A percentile compares a stretch with the other conserved stretches of the same genome.
These are phyloP conservation scores for Yamadazyma sp. DNA, from an alignment of 805 yeast genomes.

Conservation along the genomic window DNA sequence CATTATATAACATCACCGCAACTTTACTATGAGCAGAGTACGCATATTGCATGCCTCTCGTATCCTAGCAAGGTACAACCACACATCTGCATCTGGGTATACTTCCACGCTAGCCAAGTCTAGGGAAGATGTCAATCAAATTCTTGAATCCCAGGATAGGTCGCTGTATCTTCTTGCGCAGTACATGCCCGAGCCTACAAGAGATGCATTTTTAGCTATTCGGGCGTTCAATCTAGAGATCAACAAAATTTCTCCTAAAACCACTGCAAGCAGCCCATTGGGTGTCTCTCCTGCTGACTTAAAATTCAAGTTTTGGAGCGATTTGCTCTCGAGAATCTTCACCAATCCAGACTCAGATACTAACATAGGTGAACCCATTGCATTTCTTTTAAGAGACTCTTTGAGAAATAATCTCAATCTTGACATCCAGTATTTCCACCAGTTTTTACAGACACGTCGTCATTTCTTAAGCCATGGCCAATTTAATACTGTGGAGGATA, in stretches of 20 bases:
- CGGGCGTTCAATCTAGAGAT: conserved; percentile 67
- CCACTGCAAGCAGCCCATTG: conserved; percentile 32
- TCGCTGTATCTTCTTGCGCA: conserved; percentile 66
- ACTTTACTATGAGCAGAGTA: too few relatives aligned
- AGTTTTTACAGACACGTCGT: conserved; percentile 58
- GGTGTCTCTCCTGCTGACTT: conserved; percentile 46
- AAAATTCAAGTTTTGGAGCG: conserved; percentile 76
- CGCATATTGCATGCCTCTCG: too few relatives aligned
- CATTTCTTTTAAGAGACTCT: conserved; percentile 55
- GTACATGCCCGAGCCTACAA: conserved; percentile 64
- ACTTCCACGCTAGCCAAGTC: conserved; percentile 20
- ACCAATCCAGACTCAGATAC: conserved; percentile 30
- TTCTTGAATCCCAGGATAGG: conserved; percentile 52
- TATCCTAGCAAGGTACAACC: background rate
- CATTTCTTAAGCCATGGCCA: conserved; percentile 49
- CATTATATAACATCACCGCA: too few relatives aligned
- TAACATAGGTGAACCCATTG: conserved; percentile 62
- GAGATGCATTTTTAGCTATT: conserved; percentile 62
- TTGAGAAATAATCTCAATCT: conserved; percentile 49
- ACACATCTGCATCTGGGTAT: conserved; percentile 11
- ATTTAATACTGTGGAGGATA: conserved; percentile 50
- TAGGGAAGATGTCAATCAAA: conserved; percentile 44
- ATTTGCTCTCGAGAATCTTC: conserved; percentile 50
- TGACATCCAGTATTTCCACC: conserved; percentile 55
- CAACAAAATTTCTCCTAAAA: conserved; percentile 44